Percentiles rank a stretch among this genome's conserved stretches.
Conservation (phyloP, 441 rosid genomes). For the Gossypium trilobum region DNA sequence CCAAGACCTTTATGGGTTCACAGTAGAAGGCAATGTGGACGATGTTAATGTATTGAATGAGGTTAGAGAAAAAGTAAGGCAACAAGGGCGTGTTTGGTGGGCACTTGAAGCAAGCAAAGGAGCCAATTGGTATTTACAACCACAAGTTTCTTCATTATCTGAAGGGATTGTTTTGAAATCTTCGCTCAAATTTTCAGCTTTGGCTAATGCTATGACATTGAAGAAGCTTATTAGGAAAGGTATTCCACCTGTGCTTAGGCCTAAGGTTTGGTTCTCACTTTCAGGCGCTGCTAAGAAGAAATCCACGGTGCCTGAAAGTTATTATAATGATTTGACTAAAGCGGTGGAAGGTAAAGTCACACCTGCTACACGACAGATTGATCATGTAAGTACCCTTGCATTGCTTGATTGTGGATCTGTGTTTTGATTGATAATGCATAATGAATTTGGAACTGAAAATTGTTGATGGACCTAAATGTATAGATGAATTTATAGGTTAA, state of each 20-base stretch:
- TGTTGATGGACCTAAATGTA: neutral
- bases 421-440: neutral
- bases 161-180: conserved; percentile 71
- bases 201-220: conserved; percentile 59
- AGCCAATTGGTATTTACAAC: conserved; percentile 91
- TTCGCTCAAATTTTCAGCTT: conserved; percentile 65
- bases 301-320: conserved; percentile 89
- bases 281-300: conserved; percentile 99
- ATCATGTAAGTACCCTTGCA: conserved; percentile 8
- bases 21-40: conserved; percentile 94
- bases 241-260: conserved; percentile 83
- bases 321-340: conserved; percentile 66
- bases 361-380: conserved; percentile 59
- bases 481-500: neutral
- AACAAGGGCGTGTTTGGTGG: conserved; percentile 96
- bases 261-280: conserved; percentile 91
- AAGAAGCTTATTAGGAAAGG: conserved; percentile 57
- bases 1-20: conserved; percentile 82
- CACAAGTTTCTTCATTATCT: conserved; percentile 44
- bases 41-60: conserved; percentile 28
- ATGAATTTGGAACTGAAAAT: neutral
- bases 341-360: conserved; percentile 92
- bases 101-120: conserved; percentile 93
- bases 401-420: conserved; percentile 5
- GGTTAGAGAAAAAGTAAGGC: conserved; percentile 89